Evolutionary conservation across 495 filamentous ascomycete genomes (phyloP).

Genomic region (Aspergillus kassunensis): DNA sequence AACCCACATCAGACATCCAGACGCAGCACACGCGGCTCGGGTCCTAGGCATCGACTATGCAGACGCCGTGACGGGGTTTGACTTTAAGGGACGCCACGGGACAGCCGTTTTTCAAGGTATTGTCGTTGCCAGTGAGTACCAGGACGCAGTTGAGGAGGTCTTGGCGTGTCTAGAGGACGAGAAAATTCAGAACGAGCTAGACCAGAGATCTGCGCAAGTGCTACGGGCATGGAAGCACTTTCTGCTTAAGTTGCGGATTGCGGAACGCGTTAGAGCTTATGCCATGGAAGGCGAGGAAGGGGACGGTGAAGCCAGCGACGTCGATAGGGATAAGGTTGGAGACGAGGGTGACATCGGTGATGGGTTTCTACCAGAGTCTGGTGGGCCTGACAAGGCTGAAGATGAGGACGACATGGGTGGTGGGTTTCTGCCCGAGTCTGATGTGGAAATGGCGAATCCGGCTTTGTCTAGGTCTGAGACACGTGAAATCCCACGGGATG

Average conservation of each 20-base stretch:
- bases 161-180: constrained; percentile 61
- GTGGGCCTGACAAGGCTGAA: too few species aligned
- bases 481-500: background rate
- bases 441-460: constrained; percentile 27
- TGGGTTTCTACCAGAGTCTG: constrained; percentile 48
- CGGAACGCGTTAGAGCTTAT: constrained; percentile 67
- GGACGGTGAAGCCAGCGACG: constrained; percentile 22
- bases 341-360: constrained; percentile 29
- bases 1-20: constrained; percentile 61
- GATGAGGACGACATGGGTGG: constrained; percentile 29
- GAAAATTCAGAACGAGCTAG: constrained; percentile 52
- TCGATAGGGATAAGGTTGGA: too few species aligned
- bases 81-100: constrained; percentile 75
- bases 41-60: constrained; percentile 82
- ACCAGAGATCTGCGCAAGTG: constrained; percentile 51
- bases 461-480: background rate
- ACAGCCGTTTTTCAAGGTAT: constrained; percentile 75
- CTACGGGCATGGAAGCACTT: constrained; percentile 75
- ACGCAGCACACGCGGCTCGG: constrained; percentile 67
- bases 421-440: constrained; percentile 48
- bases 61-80: constrained; percentile 85
- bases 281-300: constrained; percentile 50
- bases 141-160: constrained; percentile 66
- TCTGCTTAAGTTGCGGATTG: constrained; percentile 69
- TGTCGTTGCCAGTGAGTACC: constrained; percentile 66